A percentile compares a stretch with the other conserved stretches of the same genome.
phyloP scores from a whole-genome alignment of 1,284 basidiomycete genomes.

The Sparassis latifolia region DNA sequence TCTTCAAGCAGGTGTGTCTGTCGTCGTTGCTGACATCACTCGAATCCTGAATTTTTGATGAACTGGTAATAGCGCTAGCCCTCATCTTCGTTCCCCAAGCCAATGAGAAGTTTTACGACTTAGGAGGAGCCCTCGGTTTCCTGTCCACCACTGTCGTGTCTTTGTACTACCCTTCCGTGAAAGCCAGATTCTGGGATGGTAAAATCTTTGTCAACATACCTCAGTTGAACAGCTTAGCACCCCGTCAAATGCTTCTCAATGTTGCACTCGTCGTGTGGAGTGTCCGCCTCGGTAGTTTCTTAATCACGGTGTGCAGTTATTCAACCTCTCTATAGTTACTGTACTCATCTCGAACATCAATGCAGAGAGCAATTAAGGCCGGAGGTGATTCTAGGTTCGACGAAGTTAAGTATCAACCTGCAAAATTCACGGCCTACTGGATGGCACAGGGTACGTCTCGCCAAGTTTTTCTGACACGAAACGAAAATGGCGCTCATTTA shows the following conservation, averaged over 20 bases:
- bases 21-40: not conserved
- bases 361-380: slow-evolving; percentile 38
- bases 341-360: not conserved
- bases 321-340: not conserved
- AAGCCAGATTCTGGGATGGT: slow-evolving; percentile 38
- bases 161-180: slow-evolving; percentile 54
- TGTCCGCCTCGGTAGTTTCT: slow-evolving; percentile 55
- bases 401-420: slow-evolving; percentile 56
- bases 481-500: not conserved
- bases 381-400: slow-evolving; percentile 67
- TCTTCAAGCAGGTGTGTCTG: slow-evolving; percentile 29
- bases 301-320: slow-evolving; percentile 40
- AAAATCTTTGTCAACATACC: slow-evolving; percentile 31
- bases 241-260: slow-evolving; percentile 54
- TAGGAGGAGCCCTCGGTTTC: slow-evolving; percentile 63
- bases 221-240: slow-evolving; percentile 43
- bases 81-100: slow-evolving; percentile 50
- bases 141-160: slow-evolving; percentile 57
- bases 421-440: slow-evolving; percentile 61
- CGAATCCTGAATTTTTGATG: not conserved
- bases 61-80: slow-evolving; percentile 35
- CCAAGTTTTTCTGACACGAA: not conserved
- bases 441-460: slow-evolving; percentile 51
- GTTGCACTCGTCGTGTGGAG: slow-evolving; percentile 56
- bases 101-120: slow-evolving; percentile 53